Conservation (phyloP, 129 eudicot species). For the Chrysanthemum lavandulifolium region DNA sequence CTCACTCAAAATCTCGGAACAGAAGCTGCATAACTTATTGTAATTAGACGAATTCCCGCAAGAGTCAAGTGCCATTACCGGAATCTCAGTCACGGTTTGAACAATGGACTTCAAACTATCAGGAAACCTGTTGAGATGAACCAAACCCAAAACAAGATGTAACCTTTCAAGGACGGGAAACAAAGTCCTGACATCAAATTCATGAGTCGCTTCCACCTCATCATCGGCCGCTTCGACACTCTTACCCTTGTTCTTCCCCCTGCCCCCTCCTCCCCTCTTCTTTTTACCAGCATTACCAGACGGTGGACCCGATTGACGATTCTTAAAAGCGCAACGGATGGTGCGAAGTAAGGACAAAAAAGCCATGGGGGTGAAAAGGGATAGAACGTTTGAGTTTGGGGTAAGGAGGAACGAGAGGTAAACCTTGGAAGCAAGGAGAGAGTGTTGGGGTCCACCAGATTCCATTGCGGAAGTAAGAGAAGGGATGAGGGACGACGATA, state of each 20-base stretch:
- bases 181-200: conserved; percentile 60
- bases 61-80: conserved; percentile 48
- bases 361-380: conserved; percentile 79
- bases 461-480: conserved; percentile 67
- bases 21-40: conserved; percentile 49
- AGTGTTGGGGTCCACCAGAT: conserved; percentile 41
- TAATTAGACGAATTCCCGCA: conserved; percentile 50
- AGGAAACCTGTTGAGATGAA: conserved; percentile 85
- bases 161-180: conserved; percentile 64
- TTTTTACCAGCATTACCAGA: conserved; percentile 18
- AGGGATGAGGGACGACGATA: conserved; percentile 37
- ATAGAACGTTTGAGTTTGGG: conserved; percentile 71
- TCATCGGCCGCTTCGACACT: conserved; percentile 17
- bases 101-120: conserved; percentile 82
- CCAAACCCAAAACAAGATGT: conserved; percentile 59
- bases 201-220: conserved; percentile 27
- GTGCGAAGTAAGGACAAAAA: conserved; percentile 67
- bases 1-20: conserved; percentile 57
- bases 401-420: conserved; percentile 62
- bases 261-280: conserved; percentile 37
- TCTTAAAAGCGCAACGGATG: conserved; percentile 53
- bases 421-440: conserved; percentile 64
- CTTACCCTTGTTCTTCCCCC: conserved; percentile 23
- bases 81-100: conserved; percentile 68
- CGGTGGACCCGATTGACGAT: conserved; percentile 18